A percentile compares a stretch with the other conserved stretches of the same genome.
phyloP scores from a whole-genome alignment of 2,329 filamentous ascomycete species.

The Colletotrichum falcatum region DNA sequence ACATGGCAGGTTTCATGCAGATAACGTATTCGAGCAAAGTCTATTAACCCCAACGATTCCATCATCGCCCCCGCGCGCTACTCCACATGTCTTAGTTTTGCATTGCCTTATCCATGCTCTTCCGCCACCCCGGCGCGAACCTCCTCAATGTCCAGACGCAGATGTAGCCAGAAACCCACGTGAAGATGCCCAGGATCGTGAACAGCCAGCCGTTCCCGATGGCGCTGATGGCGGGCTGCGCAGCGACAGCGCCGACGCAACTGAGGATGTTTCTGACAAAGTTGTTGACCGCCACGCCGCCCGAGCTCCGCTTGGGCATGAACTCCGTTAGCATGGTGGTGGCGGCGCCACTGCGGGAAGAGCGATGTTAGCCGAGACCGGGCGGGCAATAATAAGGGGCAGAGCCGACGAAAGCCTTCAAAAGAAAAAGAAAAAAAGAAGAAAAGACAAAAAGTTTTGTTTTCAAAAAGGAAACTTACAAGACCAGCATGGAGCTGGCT shows the following conservation, averaged over 20 bases:
- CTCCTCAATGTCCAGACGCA: slow-evolving; percentile 72
- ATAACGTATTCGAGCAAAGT: slow-evolving; percentile 2
- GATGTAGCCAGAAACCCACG: slow-evolving; percentile 66
- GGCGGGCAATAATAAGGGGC: background rate
- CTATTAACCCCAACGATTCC: background rate
- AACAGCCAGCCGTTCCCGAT: slow-evolving; percentile 84
- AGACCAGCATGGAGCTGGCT: slow-evolving; percentile 82
- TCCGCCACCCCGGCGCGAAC: slow-evolving; percentile 73
- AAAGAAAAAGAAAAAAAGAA: too few relatives aligned
- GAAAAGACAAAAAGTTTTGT: too few relatives aligned
- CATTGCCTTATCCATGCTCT: slow-evolving; percentile 67
- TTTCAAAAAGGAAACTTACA: too few relatives aligned
- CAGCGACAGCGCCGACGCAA: slow-evolving; percentile 77
- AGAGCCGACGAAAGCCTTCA: background rate
- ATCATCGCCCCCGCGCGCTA: slow-evolving; percentile 1
- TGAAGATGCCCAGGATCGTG: slow-evolving; percentile 66
- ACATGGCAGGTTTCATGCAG: slow-evolving; percentile 6
- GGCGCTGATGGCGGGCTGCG: slow-evolving; percentile 75
- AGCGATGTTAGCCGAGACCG: slow-evolving; percentile 32
- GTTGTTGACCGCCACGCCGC: slow-evolving; percentile 84
- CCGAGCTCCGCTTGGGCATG: slow-evolving; percentile 77
- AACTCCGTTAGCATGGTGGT: slow-evolving; percentile 91
- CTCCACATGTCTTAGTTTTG: slow-evolving; percentile 31
- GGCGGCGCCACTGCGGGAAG: slow-evolving; percentile 61
- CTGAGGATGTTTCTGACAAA: slow-evolving; percentile 83